Conservation (phyloP, 106 monocot species). For the Acanthochlamys bracteata region DNA sequence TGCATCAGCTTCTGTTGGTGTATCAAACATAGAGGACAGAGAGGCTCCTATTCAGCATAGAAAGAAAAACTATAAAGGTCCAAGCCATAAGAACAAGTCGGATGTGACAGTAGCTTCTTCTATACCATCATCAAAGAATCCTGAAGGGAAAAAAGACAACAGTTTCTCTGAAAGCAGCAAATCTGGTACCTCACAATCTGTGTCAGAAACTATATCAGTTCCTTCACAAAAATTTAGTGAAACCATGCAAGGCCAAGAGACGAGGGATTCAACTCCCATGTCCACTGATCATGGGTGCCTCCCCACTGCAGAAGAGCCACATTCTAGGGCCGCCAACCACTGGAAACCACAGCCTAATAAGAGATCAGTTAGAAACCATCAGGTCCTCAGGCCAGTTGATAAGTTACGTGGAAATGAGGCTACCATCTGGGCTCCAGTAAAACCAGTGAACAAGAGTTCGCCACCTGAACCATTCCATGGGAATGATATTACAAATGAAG, state of each 20-base stretch:
- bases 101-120: constrained; percentile 18
- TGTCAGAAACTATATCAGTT: constrained; percentile 8
- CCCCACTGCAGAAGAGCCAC: constrained; percentile 10
- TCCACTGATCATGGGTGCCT: constrained; percentile 6
- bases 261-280: constrained; percentile 1
- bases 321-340: constrained; percentile 20
- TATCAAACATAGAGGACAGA: not conserved
- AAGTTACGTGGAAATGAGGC: constrained; percentile 54
- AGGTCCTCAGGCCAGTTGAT: constrained; percentile 28
- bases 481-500: constrained; percentile 1
- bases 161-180: constrained; percentile 8
- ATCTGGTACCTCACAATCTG: constrained; percentile 1
- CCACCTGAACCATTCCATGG: constrained; percentile 23
- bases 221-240: constrained; percentile 15
- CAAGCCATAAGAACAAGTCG: constrained; percentile 31
- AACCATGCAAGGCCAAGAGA: constrained; percentile 1
- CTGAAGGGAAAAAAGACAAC: constrained; percentile 15
- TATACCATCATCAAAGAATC: constrained; percentile 8
- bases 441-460: constrained; percentile 30
- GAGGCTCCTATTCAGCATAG: constrained; percentile 25
- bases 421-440: constrained; percentile 86
- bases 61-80: constrained; percentile 39
- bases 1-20: not conserved
- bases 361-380: constrained; percentile 40
- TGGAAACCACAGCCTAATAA: constrained; percentile 52